Evolutionary conservation across 177 flowering plant species (phyloP).

Genomic region (Telopea speciosissima): DNA sequence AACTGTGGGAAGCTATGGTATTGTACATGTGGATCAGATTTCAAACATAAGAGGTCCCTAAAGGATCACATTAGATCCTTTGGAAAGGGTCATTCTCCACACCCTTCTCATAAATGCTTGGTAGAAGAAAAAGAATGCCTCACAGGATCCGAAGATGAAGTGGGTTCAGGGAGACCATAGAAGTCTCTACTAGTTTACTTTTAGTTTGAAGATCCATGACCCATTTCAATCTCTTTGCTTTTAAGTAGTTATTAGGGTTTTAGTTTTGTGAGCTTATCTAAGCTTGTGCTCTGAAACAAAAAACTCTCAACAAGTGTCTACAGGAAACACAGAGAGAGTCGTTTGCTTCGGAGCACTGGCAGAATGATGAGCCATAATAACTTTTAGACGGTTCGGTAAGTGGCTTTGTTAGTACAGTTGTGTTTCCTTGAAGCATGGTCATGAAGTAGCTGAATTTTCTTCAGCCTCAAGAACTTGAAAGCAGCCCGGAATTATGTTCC

Average conservation of each 20-base stretch:
- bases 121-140: conserved; percentile 49
- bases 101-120: conserved; percentile 40
- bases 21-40: conserved; percentile 79
- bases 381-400: neutral
- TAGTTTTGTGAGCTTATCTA: conserved; percentile 15
- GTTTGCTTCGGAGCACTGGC: conserved; percentile 52
- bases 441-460: conserved; percentile 55
- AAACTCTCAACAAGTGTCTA: conserved; percentile 28
- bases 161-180: conserved; percentile 1
- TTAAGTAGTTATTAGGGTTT: conserved; percentile 3
- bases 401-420: conserved; percentile 8
- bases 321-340: conserved; percentile 28
- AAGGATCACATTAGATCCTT: conserved; percentile 75
- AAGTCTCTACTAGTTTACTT: conserved; percentile 1
- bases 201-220: neutral
- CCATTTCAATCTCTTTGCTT: neutral
- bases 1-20: conserved; percentile 82
- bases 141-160: conserved; percentile 48
- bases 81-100: conserved; percentile 60
- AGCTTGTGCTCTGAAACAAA: conserved; percentile 67
- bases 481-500: neutral
- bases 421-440: conserved; percentile 19
- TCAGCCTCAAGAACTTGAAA: conserved; percentile 1
- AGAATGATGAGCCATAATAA: conserved; percentile 18
- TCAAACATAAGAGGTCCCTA: conserved; percentile 78